phyloP scores from a whole-genome alignment of 257 asterid species.

The Handroanthus guayacan region DNA sequence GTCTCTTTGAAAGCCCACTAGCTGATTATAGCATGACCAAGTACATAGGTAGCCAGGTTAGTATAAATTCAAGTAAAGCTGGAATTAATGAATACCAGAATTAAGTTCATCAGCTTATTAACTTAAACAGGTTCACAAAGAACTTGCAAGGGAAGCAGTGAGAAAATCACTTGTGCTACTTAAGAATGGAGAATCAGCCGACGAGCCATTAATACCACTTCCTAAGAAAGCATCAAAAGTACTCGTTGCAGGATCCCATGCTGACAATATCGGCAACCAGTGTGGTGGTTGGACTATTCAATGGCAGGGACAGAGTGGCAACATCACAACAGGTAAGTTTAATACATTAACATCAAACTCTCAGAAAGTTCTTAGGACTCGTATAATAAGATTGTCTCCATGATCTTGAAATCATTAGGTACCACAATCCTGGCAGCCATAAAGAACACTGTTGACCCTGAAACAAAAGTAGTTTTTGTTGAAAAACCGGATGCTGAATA shows the following conservation, averaged over 20 bases:
- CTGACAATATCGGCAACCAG: constrained; percentile 52
- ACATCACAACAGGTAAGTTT: constrained; percentile 46
- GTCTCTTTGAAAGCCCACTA: constrained; percentile 47
- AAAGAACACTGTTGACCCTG: constrained; percentile 28
- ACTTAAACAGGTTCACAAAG: constrained; percentile 41
- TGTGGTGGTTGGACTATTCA: constrained; percentile 64
- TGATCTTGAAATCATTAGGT: constrained; percentile 29
- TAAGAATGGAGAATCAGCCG: constrained; percentile 47
- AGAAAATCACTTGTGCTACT: constrained; percentile 56
- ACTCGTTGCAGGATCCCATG: constrained; percentile 54
- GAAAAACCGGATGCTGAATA: constrained; percentile 36
- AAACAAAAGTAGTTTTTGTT: constrained; percentile 30
- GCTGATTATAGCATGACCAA: constrained; percentile 47
- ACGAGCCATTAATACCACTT: constrained; percentile 50
- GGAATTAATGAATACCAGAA: background rate
- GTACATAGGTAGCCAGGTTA: constrained; percentile 43
- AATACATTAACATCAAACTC: background rate
- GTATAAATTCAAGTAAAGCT: background rate
- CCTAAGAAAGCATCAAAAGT: constrained; percentile 46
- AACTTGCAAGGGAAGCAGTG: constrained; percentile 57
- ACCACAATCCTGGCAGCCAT: constrained; percentile 45
- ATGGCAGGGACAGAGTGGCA: constrained; percentile 54
- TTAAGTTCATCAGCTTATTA: background rate
- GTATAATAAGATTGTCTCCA: background rate
- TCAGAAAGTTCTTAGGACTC: too few species aligned